Base-by-base conservation (phyloP, 768 basidiomycete species). In the Phanerochaete carnosa region DNA sequence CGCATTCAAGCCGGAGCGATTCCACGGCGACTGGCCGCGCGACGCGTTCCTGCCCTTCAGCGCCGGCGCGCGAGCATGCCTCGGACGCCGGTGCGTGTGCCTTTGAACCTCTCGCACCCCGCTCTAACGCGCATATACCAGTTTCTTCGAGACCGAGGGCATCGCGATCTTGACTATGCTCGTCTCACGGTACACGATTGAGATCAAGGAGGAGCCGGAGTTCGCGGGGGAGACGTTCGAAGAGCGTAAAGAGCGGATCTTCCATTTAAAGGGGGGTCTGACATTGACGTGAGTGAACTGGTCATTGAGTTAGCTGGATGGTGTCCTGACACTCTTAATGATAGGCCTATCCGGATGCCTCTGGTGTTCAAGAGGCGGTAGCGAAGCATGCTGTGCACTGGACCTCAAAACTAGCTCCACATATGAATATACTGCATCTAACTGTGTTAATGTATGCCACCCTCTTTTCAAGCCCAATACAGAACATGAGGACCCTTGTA, bases 21-120 rank as follows among this genome's bases (percentile, higher is more conserved):
- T 84, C 72, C 68, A 83, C n/a, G 75, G 74, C 35, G 79, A 83
- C 50, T 85, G 80, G 78, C 76, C 79, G 26, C 74, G 77, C 35
- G 83, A 84, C 64, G 84, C 83, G 0, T 84, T 83, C 65, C 39
- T 82, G 28, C 81, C 83, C 3, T 84, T 84, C 65, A 81, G 79
- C 57, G 73, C 68, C 47, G 81, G 81, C 73, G 56, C 76, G 22
- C 74, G 81, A 8, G 75, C 75, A 29, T 83, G 80, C 66, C 65
- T 81, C 25, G 80, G 80, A 45, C 71, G 78, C 58, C 76, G 75
- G 79, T 79, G 67, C 19, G 50, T 23, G 13, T 32, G 19, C 1
- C 15, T 13, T 7, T 52, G 66, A 57, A 45, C n/a, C n/a, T n/a
- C n/a, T n/a, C n/a, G n/a, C n/a, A n/a, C n/a, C n/a, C n/a, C n/a